Evolutionary conservation across 1,284 basidiomycete species (phyloP), one percentile per base, ranked within the genome.

Genomic region (Cryptococcus hybrid): DNA sequence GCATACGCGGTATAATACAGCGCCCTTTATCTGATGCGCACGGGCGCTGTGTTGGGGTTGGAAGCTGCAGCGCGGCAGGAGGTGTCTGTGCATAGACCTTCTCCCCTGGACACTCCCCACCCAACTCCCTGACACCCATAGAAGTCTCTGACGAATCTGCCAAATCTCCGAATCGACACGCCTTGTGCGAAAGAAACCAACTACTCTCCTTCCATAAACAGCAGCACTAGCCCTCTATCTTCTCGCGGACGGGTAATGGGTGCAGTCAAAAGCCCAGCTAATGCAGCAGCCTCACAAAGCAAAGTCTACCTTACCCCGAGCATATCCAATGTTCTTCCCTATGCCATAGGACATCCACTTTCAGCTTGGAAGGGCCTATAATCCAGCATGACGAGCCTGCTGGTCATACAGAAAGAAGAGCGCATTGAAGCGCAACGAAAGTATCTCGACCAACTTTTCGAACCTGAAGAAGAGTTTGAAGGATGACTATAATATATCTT

Each of bases 261-360:
- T 2, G 11, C 66, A 1, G 46, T 46, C 15, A 54, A 57, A 12
- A 56, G 60, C 3, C 35, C 44, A 18, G 45, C 43, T 37, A 52
- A 47, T 11, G 52, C 51, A 24, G 48, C 51, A 1, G 47, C 45
- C 30, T 42, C 40, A 13, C 51, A 45, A 51, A 57, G 58, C 51
- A 57, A 44, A 43, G 45, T 59, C 3, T 67, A 64, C 48, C 24
- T 30, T 2, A 43, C 62, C 1, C 64, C 68, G 9, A 59, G 57
- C 44, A 58, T 67, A 2, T 54, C 59, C n/a, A 64, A 70, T 42
- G 61, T 70, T 0, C 49, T 71, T 9, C 66, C 66, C 9, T 67
- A 65, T 51, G 64, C 61, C 1, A 40, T 53, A 4, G 57, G 52
- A 5, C 47, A 54, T 5, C 66, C 67, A 2, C 68, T 67, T 48